Conservation (phyloP, 1,139 yeast species). For the Yamadazyma siamensis region DNA sequence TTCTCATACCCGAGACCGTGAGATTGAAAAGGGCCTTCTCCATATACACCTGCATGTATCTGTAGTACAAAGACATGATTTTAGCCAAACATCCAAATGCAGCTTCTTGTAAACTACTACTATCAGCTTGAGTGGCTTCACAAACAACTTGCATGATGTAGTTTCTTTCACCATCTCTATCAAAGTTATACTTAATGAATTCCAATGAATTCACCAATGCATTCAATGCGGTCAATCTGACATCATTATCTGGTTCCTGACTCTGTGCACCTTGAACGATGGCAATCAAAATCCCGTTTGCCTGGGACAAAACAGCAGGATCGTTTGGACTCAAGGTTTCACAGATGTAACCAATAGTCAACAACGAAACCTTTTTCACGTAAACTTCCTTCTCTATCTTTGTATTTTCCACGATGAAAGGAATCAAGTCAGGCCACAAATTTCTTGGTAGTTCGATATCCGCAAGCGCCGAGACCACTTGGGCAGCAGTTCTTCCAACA, state of each 20-base stretch:
- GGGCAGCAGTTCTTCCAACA: slow-evolving; percentile 89
- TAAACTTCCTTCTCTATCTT: slow-evolving; percentile 70
- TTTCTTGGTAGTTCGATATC: slow-evolving; percentile 85
- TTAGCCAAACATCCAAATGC: slow-evolving; percentile 95
- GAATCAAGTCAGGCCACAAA: slow-evolving; percentile 87
- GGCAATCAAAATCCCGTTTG: slow-evolving; percentile 90
- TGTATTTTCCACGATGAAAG: slow-evolving; percentile 80
- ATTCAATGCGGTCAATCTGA: slow-evolving; percentile 84
- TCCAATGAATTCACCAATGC: slow-evolving; percentile 90
- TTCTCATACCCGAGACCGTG: slow-evolving; percentile 90
- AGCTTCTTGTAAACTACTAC: slow-evolving; percentile 81
- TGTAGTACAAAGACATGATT: slow-evolving; percentile 86
- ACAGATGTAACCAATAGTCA: slow-evolving; percentile 93
- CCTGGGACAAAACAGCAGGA: slow-evolving; percentile 74
- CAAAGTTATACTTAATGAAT: slow-evolving; percentile 84
- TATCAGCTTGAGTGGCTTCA: slow-evolving; percentile 92
- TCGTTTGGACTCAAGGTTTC: slow-evolving; percentile 89
- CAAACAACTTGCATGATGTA: slow-evolving; percentile 98
- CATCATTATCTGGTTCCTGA: slow-evolving; percentile 68
- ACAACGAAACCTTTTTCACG: slow-evolving; percentile 80
- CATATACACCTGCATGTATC: slow-evolving; percentile 91
- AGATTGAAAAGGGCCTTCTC: slow-evolving; percentile 92
- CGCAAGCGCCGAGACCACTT: slow-evolving; percentile 93
- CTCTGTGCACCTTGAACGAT: slow-evolving; percentile 95
- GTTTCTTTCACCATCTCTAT: slow-evolving; percentile 90